Percentiles rank a stretch among this genome's conserved stretches.
These are phyloP conservation scores for Fraxinus quadrangulata DNA, from an alignment of 257 asterid genomes.

Conservation along the genomic window DNA sequence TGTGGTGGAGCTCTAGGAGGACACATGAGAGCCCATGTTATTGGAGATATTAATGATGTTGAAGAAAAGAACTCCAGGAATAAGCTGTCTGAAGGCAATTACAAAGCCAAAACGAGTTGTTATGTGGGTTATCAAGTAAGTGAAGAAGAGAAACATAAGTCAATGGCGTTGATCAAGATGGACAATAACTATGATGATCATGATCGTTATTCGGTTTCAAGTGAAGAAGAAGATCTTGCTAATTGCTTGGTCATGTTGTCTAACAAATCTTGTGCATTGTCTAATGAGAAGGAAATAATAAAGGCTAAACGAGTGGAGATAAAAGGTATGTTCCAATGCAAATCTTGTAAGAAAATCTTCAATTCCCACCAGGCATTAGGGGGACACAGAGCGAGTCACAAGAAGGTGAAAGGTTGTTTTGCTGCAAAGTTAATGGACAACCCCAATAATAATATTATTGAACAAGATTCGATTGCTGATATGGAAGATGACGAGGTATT, in stretches of 20 bases:
- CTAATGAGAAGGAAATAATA: slow-evolving; percentile 20
- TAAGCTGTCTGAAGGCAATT: slow-evolving; percentile 23
- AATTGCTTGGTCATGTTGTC: slow-evolving; percentile 76
- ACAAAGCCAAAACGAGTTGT: slow-evolving; percentile 42
- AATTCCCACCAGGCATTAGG: slow-evolving; percentile 93
- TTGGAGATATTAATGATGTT: slow-evolving; percentile 28
- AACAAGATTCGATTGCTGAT: slow-evolving; percentile 38
- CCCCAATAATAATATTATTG: slow-evolving; percentile 21
- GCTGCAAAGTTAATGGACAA: slow-evolving; percentile 47
- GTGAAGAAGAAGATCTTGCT: slow-evolving; percentile 81
- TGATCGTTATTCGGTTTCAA: slow-evolving; percentile 25
- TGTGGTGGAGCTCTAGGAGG: no score
- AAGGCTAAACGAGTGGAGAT: slow-evolving; percentile 47
- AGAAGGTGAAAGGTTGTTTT: slow-evolving; percentile 87
- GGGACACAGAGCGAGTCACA: slow-evolving; percentile 95
- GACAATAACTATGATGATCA: not conserved
- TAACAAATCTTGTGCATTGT: slow-evolving; percentile 33
- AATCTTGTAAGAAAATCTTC: slow-evolving; percentile 72
- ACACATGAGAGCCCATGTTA: slow-evolving; percentile 37
- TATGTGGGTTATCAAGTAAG: slow-evolving; percentile 20
- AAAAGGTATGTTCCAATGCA: slow-evolving; percentile 70
- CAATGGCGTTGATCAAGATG: slow-evolving; percentile 14
- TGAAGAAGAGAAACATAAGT: slow-evolving; percentile 28
- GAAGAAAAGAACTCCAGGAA: slow-evolving; percentile 23
- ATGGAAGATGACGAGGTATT: slow-evolving; percentile 12